Percentiles rank a stretch among this genome's conserved stretches.
Evolutionary conservation across 306 rosid species (phyloP).

Genomic region (Lathyrus sativus): DNA sequence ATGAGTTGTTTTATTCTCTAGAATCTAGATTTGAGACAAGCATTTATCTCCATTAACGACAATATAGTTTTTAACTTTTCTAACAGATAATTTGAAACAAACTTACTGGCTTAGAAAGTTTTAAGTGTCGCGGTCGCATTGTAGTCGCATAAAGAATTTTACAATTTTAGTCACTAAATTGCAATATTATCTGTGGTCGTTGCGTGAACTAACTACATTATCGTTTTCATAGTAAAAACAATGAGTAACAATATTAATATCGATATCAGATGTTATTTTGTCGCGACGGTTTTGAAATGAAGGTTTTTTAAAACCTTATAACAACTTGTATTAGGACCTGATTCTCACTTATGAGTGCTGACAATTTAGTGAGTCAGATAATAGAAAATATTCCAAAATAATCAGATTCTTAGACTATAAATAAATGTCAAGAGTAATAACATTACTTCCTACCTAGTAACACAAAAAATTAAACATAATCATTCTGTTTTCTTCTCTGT

Average conservation of each 20-base stretch:
- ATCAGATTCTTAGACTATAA: neutral
- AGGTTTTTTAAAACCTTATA: neutral
- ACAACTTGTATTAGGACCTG: slow-evolving; percentile 3
- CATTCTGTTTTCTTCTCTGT: neutral
- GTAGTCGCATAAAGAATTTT: too few species aligned
- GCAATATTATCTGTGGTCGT: too few species aligned
- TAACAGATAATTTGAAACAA: neutral
- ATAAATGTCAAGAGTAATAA: neutral
- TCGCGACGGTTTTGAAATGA: too few species aligned
- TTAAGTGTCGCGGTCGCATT: too few species aligned
- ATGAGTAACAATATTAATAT: too few species aligned
- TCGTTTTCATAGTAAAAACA: too few species aligned
- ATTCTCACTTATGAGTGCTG: neutral
- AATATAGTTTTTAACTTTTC: neutral
- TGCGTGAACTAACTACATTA: too few species aligned
- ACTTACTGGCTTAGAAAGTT: neutral
- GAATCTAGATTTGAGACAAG: slow-evolving; percentile 19
- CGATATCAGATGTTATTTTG: too few species aligned
- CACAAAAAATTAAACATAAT: neutral
- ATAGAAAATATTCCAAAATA: neutral
- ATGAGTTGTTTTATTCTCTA: neutral
- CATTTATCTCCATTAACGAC: slow-evolving; percentile 15
- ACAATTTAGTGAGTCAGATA: neutral
- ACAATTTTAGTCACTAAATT: too few species aligned
- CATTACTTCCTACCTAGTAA: neutral